Base-by-base conservation (phyloP, 2,329 filamentous ascomycete species). In the Cladosporium cucumerinum region DNA sequence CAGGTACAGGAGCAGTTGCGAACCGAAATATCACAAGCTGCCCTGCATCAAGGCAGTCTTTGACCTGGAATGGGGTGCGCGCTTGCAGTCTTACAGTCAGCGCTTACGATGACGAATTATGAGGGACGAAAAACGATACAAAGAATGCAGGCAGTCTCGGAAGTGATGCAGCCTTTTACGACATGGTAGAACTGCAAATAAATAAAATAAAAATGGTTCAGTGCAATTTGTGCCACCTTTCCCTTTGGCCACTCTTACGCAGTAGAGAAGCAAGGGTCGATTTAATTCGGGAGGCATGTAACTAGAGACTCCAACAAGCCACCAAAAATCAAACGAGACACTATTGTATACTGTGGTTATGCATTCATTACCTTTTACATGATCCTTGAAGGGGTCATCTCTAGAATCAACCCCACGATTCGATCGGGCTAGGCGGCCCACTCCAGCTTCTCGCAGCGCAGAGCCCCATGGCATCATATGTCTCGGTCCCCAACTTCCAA, bases 1-100 rank as follows among this genome's bases (percentile, higher is more conserved):
- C 46, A 54, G 30, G 23, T 61, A 14, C 59, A 61, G 30, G 59
- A 54, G 30, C 59, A 61, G 23, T 25, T 61, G 23, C 59, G 54
- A 34, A 54, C 32, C 5, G 59, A 61, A 12, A 48, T 61, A 14
- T 32, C 59, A 21, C 59, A 61, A 18, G 48, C 59, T 52, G 48
- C 59, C 1, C 32, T 61, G 28, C 46, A 52, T 14, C 25, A 54
- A 21, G 28, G 48, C 25, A 48, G 32, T 26, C 48, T 39, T 36
- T 52, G 30, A 28, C 21, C 2, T 32, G 18, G 18, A 12, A 4
- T 5, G 21, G 21, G 26, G 14, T 7, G 16, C 11, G n/a, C n/a
- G n/a, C 2, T 21, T 32, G 51, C 54, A 25, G 32, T 8, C n/a
- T 32, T 36, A 21, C n/a, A 39, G n/a, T 12, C n/a, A 46, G n/a